Base-by-base conservation (phyloP, 2,329 filamentous ascomycete species). In the Cladosporium sp. region DNA sequence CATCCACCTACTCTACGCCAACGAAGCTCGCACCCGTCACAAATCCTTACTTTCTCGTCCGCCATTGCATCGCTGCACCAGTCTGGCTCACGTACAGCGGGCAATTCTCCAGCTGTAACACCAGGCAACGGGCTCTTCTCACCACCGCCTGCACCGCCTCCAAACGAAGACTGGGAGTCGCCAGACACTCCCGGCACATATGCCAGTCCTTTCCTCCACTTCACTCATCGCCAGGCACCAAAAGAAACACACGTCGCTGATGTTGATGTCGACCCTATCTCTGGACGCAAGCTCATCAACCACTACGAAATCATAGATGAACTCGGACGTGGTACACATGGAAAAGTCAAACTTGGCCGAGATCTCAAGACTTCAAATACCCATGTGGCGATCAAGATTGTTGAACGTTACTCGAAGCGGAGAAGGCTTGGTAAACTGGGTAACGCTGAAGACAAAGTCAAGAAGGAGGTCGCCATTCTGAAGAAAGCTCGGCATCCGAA, bases 401-500 rank as follows among this genome's bases (percentile, higher is more conserved):
- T 99, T 49, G 91, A 96, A 59, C 87, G 94, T 38, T 96, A 94
- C 72, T 96, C 93, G 55, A 97, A 96, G 77, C 91, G 90, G 67
- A 87, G 92, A 58, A 89, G 93, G 25, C 82, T 99, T n/a, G 94
- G 94, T 55, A 85, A 84, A 67, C 75, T 85, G 39, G 84, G 82
- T n/a, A 84, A 85, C 60, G 83, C 86, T 17, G 85, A 88, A 69
- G 88, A 90, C 73, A 93, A 92, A 78, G 91, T 90, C 59, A 97
- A 96, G 78, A 88, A 89, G 72, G 94, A 99, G 77, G 96, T 99
- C 63, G 94, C 94, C 70, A 97, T 99, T 59, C 80, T 99, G 68
- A 99, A 99, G 75, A 99, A 99, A 78, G 96, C 96, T 56, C 88
- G 93, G 30, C 94, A 99, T 73, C 88, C 90, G n/a, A 97, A 99